phyloP scores from a whole-genome alignment of 2,329 filamentous ascomycete genomes.

The Fusarium newnesense region DNA sequence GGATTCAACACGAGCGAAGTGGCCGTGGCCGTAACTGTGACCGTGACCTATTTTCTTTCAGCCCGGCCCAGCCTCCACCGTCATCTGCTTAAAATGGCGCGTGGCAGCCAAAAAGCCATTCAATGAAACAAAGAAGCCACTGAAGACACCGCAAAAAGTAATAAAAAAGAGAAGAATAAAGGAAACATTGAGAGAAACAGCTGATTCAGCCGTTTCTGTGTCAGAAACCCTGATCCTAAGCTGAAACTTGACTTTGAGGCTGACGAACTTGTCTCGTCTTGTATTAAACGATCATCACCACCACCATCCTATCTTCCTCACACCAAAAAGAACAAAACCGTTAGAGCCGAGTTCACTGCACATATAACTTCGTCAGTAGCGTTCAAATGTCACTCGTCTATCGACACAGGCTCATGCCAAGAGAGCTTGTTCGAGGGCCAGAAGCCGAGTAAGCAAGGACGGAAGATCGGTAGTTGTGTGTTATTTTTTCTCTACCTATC shows the following conservation, averaged over 20 bases:
- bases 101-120: conserved; percentile 35
- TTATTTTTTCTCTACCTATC: neutral
- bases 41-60: neutral
- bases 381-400: conserved; percentile 6
- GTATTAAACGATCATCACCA: neutral
- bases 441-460: conserved; percentile 5
- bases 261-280: conserved; percentile 6
- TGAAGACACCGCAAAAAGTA: neutral
- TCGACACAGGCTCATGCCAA: conserved; percentile 30
- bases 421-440: conserved; percentile 20
- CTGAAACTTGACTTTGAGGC: conserved; percentile 35
- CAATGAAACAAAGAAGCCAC: conserved; percentile 1
- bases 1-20: conserved; percentile 24
- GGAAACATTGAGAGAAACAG: neutral
- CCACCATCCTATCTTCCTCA: neutral
- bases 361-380: neutral
- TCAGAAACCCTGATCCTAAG: conserved; percentile 9
- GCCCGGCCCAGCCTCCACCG: conserved; percentile 13
- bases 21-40: neutral
- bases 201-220: neutral
- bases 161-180: neutral
- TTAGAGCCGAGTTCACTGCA: neutral
- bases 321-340: neutral
- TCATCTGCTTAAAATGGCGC: conserved; percentile 38
- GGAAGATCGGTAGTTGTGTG: conserved; percentile 12